Base-by-base conservation (phyloP, 257 asterid genomes). In the Nicotiana knightiana region DNA sequence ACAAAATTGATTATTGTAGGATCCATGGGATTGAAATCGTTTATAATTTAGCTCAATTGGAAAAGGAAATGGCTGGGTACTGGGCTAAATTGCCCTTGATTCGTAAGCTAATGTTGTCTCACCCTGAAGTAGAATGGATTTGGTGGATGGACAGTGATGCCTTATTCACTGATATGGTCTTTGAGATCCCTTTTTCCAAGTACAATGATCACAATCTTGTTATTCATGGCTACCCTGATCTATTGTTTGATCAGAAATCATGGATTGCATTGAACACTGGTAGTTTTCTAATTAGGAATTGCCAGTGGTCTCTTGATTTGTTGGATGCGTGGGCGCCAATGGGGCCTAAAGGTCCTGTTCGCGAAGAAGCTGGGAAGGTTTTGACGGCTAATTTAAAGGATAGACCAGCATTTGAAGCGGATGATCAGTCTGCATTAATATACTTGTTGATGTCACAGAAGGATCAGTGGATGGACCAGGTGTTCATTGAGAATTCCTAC, bases 141-240 rank as follows among this genome's bases (percentile, higher is more conserved):
- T 95, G 99, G 99, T 95, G 98, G 99, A 92, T 95, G 97, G 99
- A 93, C 59, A 93, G 96, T 75, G 99, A 95, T 91, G 99, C 98
- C 8, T 30, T 95, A 86, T 95, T 95, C 80, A 92, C 99, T 6
- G 99, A 95, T 51, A 93, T 95, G 97, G 85, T 82, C 8, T 95
- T 95, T 81, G 97, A 90, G 86, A 63, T 95, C 5, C 98, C 99
- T 3, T 81, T 85, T 59, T n/a, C 51, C 4, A 93, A 90, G 93
- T 95, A 95, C 58, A 85, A 87, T 65, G 89, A 87, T 64, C 58
- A 87, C 30, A 95, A 95, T 76, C 76, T 95, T 92, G 97, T 95
- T 53, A 89, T 95, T 39, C 99, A 95, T 78, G 99, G 99, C 11
- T 93, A 93, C 76, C 90, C 90, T 5, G 97, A 92, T 88, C 82